phyloP scores from a whole-genome alignment of 371 early-diverging fungal species.

The Mucor sp. region DNA sequence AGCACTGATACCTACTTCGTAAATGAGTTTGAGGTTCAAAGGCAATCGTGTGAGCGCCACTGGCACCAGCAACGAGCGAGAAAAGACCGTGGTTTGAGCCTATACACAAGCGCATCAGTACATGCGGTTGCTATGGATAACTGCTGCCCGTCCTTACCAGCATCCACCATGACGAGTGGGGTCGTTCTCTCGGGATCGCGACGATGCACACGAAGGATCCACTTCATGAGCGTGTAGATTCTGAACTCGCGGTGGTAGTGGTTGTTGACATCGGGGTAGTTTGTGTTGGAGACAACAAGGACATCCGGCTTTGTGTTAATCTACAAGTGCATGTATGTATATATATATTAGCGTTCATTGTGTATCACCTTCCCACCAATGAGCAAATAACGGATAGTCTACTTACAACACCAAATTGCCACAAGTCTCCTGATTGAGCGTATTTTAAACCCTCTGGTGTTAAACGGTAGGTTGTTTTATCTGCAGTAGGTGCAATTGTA shows the following conservation, averaged over 20 bases:
- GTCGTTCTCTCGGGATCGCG: slow-evolving; percentile 33
- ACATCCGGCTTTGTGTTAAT: slow-evolving; percentile 50
- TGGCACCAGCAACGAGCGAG: slow-evolving; percentile 49
- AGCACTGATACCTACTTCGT: slow-evolving; percentile 27
- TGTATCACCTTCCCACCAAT: not conserved
- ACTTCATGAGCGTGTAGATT: slow-evolving; percentile 52
- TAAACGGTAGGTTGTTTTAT: slow-evolving; percentile 30
- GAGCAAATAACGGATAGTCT: not conserved
- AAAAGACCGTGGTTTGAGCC: slow-evolving; percentile 55
- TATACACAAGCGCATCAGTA: slow-evolving; percentile 2
- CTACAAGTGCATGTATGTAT: slow-evolving; percentile 15
- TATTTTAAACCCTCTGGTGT: slow-evolving; percentile 19
- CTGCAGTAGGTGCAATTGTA: slow-evolving; percentile 40
- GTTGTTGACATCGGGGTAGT: slow-evolving; percentile 28
- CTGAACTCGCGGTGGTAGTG: slow-evolving; percentile 48
- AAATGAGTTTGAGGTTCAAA: slow-evolving; percentile 54
- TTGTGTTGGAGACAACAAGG: slow-evolving; percentile 41
- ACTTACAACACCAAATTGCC: slow-evolving; percentile 42
- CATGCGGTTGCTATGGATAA: not conserved
- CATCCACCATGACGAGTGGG: slow-evolving; percentile 50
- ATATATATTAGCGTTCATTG: not conserved
- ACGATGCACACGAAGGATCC: slow-evolving; percentile 50
- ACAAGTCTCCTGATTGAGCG: slow-evolving; percentile 25
- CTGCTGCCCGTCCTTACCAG: slow-evolving; percentile 22
- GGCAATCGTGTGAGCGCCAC: slow-evolving; percentile 49